phyloP scores from a whole-genome alignment of 129 eudicot species.

The Gnaphalium uliginosum region DNA sequence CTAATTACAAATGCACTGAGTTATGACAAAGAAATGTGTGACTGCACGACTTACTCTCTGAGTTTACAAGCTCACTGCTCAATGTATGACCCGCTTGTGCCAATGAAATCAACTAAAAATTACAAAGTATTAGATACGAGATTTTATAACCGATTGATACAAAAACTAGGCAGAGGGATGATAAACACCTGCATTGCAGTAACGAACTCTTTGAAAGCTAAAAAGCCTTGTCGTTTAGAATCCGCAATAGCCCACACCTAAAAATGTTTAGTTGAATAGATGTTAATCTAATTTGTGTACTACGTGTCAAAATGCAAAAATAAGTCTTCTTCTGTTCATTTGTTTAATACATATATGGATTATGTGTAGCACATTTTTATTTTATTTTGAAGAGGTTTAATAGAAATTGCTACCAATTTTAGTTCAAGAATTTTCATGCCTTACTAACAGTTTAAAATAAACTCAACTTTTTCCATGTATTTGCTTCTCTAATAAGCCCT shows the following conservation, averaged over 20 bases:
- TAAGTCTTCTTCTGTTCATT: not conserved
- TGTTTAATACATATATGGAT: not conserved
- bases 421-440: too few relatives aligned
- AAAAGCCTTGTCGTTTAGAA: slow-evolving; percentile 85
- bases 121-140: slow-evolving; percentile 23
- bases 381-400: not conserved
- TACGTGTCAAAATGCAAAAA: not conserved
- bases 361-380: not conserved
- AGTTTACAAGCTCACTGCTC: slow-evolving; percentile 49
- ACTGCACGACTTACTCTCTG: slow-evolving; percentile 45
- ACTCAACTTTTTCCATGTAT: too few relatives aligned
- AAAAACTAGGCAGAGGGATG: not conserved
- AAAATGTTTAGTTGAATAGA: not conserved
- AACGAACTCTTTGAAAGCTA: slow-evolving; percentile 74
- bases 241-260: slow-evolving; percentile 98
- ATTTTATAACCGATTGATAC: slow-evolving; percentile 10
- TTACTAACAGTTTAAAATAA: too few relatives aligned
- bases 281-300: not conserved
- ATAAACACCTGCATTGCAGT: slow-evolving; percentile 82
- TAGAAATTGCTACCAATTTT: not conserved
- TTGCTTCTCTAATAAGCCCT: not conserved
- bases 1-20: not conserved
- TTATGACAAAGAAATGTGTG: not conserved
- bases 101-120: slow-evolving; percentile 63
- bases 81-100: slow-evolving; percentile 78